Base-by-base conservation (phyloP, 2,329 filamentous ascomycete species). In the Alternaria infectoria region DNA sequence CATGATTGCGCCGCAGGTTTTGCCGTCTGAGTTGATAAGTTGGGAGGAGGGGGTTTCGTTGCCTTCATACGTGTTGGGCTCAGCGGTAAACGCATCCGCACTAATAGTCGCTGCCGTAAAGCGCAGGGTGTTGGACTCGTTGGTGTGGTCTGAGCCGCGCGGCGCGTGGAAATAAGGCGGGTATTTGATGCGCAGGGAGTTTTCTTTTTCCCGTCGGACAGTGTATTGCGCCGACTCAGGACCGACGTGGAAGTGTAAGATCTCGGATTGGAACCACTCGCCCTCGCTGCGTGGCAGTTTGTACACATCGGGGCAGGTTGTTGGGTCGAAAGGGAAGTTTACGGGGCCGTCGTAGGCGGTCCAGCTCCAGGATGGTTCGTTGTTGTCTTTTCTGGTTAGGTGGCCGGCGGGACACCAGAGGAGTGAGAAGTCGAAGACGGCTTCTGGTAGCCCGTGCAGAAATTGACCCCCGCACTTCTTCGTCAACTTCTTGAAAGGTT, bases 301-400 rank as follows among this genome's bases (percentile, higher is more conserved):
- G 32, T 61, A 70, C 9, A 74, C 59, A 58, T 79, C 77, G 13
- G 75, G 77, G 36, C 73, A 71, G 54, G 65, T 78, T 12, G 73
- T 74, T 2, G 73, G 75, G 57, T 79, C 77, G 40, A 79, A 77
- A 2, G 77, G 77, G 55, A 77, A 79, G 46, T 73, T 77, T 6
- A 77, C 67, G 3, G 57, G 57, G 2, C 76, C 75, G 5, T 57
- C 44, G 64, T 74, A 76, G 0, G 70, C 71, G 4, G 65, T 70
- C 76, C 76, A 79, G 58, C 75, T 78, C 77, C 76, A 79, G 2
- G 72, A 71, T 13, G 77, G 77, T 23, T 75, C 73, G 11, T 43
- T 56, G 3, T 56, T 26, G 12, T 69, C 54, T 44, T 66, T 67
- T 11, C 62, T 64, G n/a, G 62, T 64, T 8, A 71, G 44, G 2